These are phyloP conservation scores for Ensete glaucum DNA, from an alignment of 176 grass and related monocot genomes.

Conservation along the genomic window DNA sequence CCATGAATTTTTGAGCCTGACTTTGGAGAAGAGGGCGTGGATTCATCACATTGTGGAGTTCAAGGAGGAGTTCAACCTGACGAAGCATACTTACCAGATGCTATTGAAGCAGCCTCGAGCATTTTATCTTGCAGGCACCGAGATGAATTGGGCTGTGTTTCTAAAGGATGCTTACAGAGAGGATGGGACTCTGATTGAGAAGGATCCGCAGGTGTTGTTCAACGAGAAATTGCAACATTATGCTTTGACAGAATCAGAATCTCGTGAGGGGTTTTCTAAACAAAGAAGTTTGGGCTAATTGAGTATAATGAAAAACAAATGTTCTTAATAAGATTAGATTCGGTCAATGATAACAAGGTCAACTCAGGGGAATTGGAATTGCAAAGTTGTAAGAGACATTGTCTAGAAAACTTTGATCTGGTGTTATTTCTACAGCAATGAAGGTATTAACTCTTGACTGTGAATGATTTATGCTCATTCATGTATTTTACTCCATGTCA, in stretches of 20 bases:
- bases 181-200: slow-evolving; percentile 58
- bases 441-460: neutral
- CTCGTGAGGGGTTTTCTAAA: neutral
- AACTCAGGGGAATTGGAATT: neutral
- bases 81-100: slow-evolving; percentile 55
- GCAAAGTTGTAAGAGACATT: neutral
- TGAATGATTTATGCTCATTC: neutral
- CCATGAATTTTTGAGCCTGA: slow-evolving; percentile 70
- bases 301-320: neutral
- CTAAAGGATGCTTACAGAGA: slow-evolving; percentile 53
- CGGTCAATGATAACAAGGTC: neutral
- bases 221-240: slow-evolving; percentile 62
- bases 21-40: slow-evolving; percentile 72
- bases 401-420: neutral
- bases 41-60: slow-evolving; percentile 93
- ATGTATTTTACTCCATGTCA: neutral
- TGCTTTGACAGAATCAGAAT: slow-evolving; percentile 29
- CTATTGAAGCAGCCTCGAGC: slow-evolving; percentile 60
- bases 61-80: slow-evolving; percentile 79
- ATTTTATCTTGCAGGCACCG: slow-evolving; percentile 83
- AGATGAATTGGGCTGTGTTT: slow-evolving; percentile 91
- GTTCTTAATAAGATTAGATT: neutral
- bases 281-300: neutral
- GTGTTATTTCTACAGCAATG: neutral
- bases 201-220: slow-evolving; percentile 58